Evolutionary conservation across 805 yeast genomes (phyloP).

Genomic region (Tetrapisispora iriomotensis): DNA sequence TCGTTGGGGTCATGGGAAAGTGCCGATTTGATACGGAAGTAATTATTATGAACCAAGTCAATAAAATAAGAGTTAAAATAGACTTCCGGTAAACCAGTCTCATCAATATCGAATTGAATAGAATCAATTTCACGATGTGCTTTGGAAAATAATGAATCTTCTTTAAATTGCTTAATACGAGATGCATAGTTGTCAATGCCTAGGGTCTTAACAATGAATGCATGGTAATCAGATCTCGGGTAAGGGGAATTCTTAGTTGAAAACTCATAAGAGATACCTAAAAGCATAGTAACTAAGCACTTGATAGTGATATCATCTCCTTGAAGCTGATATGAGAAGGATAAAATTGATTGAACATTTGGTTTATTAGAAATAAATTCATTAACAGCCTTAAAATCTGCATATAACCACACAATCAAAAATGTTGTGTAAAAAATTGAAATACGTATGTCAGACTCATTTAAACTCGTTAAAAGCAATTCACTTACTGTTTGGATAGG

Average conservation of each 20-base stretch:
- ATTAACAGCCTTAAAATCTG: slow-evolving; percentile 62
- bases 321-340: slow-evolving; percentile 46
- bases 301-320: slow-evolving; percentile 51
- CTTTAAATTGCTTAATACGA: slow-evolving; percentile 63
- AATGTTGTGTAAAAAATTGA: slow-evolving; percentile 71
- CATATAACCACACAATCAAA: slow-evolving; percentile 67
- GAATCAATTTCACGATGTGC: slow-evolving; percentile 42
- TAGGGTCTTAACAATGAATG: slow-evolving; percentile 55
- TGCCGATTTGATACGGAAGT: slow-evolving; percentile 55
- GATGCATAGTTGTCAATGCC: slow-evolving; percentile 74
- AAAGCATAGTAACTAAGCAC: slow-evolving; percentile 58
- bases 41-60: slow-evolving; percentile 57
- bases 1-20: slow-evolving; percentile 62
- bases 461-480: slow-evolving; percentile 54
- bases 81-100: slow-evolving; percentile 80
- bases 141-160: slow-evolving; percentile 43
- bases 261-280: slow-evolving; percentile 79
- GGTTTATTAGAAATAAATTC: slow-evolving; percentile 64
- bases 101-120: slow-evolving; percentile 49
- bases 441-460: slow-evolving; percentile 59
- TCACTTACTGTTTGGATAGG: slow-evolving; percentile 73
- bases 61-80: slow-evolving; percentile 61
- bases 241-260: slow-evolving; percentile 49
- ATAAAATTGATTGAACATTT: slow-evolving; percentile 54
- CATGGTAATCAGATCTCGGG: slow-evolving; percentile 48